These are phyloP conservation scores for Zizania palustris DNA, from an alignment of 202 grass and related monocot genomes.

Conservation along the genomic window DNA sequence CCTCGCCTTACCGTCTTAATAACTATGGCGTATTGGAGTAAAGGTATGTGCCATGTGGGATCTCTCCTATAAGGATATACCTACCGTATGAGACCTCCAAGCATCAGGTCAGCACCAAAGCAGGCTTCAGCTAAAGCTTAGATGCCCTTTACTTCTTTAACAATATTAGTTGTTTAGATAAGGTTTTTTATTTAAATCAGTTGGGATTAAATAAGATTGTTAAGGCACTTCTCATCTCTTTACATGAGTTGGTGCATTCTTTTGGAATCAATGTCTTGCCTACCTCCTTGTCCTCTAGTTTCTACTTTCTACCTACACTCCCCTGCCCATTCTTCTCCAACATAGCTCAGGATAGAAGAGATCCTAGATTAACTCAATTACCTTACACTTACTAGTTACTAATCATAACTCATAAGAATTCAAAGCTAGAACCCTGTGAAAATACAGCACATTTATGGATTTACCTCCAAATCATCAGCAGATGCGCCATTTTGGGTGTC, in stretches of 20 bases:
- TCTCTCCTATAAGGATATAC: too few species aligned
- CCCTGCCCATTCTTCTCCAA: background rate
- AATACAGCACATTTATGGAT: slow-evolving; percentile 44
- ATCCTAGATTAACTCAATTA: slow-evolving; percentile 7
- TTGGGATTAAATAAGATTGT: background rate
- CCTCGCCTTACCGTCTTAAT: too few species aligned
- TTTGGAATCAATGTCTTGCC: background rate
- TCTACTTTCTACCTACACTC: background rate
- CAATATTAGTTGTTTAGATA: background rate
- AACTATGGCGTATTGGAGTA: too few species aligned
- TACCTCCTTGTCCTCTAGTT: background rate
- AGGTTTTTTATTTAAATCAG: background rate
- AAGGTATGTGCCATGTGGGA: too few species aligned
- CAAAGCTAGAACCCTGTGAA: slow-evolving; percentile 18
- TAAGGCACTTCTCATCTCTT: background rate
- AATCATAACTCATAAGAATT: slow-evolving; percentile 23
- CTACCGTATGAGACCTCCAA: too few species aligned
- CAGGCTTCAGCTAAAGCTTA: background rate
- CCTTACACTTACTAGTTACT: slow-evolving; percentile 23
- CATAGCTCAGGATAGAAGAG: background rate
- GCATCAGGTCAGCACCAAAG: background rate
- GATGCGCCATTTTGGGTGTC: slow-evolving; percentile 60
- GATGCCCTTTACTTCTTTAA: background rate
- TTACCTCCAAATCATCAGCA: slow-evolving; percentile 84
- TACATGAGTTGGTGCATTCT: background rate